Conservation (phyloP, 75 land plant genomes). For the Pinus taeda region DNA sequence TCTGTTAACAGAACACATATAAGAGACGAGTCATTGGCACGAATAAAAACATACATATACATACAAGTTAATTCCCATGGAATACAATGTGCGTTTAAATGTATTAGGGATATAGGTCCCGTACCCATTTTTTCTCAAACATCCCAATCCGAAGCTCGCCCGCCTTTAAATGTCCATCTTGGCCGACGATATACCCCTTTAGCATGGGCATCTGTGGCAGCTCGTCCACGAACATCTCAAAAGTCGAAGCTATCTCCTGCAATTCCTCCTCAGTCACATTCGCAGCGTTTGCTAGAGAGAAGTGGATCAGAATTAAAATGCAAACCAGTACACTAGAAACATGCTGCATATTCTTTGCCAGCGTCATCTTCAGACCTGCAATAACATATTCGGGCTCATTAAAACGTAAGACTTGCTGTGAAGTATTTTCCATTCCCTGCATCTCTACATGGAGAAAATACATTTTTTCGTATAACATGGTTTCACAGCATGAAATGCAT, state of each 20-base stretch:
- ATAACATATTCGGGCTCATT: too few relatives aligned
- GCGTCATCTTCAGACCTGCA: too few relatives aligned
- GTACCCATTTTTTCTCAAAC: slow-evolving; percentile 69
- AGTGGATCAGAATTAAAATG: too few relatives aligned
- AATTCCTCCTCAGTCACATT: slow-evolving; percentile 12
- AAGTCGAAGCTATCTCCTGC: not conserved
- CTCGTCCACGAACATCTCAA: slow-evolving; percentile 63
- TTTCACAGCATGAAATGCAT: too few relatives aligned
- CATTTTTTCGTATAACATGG: too few relatives aligned
- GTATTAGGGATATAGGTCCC: not conserved
- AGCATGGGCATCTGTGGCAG: slow-evolving; percentile 60
- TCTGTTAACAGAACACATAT: not conserved
- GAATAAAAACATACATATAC: not conserved
- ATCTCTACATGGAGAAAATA: too few relatives aligned
- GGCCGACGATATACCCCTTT: slow-evolving; percentile 10
- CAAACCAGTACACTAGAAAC: too few relatives aligned
- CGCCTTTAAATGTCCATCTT: slow-evolving; percentile 28
- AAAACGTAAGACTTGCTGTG: too few relatives aligned
- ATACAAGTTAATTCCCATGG: not conserved
- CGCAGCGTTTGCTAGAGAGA: too few relatives aligned
- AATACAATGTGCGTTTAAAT: not conserved
- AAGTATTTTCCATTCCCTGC: too few relatives aligned
- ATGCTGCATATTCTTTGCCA: too few relatives aligned
- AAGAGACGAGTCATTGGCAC: not conserved
- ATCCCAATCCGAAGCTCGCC: slow-evolving; percentile 57